Evolutionary conservation across 2,329 filamentous ascomycete species (phyloP).

Genomic region (Aspergillus awamori): DNA sequence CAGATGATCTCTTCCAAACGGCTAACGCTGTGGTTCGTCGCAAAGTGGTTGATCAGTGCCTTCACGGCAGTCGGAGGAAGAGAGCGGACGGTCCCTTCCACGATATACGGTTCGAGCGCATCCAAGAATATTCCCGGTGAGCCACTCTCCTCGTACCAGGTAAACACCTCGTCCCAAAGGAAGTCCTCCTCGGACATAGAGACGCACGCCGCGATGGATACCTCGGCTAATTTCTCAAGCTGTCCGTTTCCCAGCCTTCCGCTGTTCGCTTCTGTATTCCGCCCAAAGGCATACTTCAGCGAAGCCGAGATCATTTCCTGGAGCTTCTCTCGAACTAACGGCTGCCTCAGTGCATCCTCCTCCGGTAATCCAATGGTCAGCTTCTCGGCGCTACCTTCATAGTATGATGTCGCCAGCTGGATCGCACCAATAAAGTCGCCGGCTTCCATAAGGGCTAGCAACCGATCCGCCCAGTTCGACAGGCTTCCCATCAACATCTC

Average conservation of each 20-base stretch:
- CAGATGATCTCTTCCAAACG: slow-evolving; percentile 93
- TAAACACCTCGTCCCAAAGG: slow-evolving; percentile 87
- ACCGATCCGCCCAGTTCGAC: slow-evolving; percentile 94
- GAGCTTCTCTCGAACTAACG: slow-evolving; percentile 83
- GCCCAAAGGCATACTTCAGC: slow-evolving; percentile 81
- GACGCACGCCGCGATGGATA: slow-evolving; percentile 81
- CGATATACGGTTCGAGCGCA: slow-evolving; percentile 82
- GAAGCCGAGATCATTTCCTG: slow-evolving; percentile 93
- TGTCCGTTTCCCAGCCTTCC: slow-evolving; percentile 61
- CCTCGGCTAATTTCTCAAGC: slow-evolving; percentile 76
- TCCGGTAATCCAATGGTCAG: slow-evolving; percentile 92
- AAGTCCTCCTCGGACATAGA: slow-evolving; percentile 78
- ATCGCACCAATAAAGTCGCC: slow-evolving; percentile 96
- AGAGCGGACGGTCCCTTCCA: slow-evolving; percentile 72
- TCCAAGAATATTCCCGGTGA: slow-evolving; percentile 79
- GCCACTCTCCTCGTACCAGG: slow-evolving; percentile 80
- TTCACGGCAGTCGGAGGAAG: slow-evolving; percentile 86
- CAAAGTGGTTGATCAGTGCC: slow-evolving; percentile 79
- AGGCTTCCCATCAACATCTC: slow-evolving; percentile 87
- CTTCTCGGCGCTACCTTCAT: slow-evolving; percentile 87
- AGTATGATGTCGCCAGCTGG: slow-evolving; percentile 86
- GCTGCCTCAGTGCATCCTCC: slow-evolving; percentile 72
- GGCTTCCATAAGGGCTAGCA: slow-evolving; percentile 92
- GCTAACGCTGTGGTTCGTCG: slow-evolving; percentile 71
- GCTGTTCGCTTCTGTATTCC: slow-evolving; percentile 54